phyloP scores from a whole-genome alignment of 2,329 filamentous ascomycete species.

The Colletotrichum sojae region DNA sequence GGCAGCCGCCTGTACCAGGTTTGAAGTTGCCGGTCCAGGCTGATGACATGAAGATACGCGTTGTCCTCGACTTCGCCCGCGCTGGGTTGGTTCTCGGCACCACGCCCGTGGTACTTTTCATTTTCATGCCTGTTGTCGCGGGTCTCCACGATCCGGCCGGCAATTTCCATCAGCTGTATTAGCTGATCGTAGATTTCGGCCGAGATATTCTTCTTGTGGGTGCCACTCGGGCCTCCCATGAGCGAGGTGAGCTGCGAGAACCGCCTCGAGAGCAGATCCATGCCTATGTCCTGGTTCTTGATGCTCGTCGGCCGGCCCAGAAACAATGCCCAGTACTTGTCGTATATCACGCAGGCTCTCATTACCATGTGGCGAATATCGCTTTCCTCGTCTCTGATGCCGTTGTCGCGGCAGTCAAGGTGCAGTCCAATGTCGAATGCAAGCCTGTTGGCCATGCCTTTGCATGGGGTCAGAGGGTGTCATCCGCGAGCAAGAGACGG shows the following conservation, averaged over 20 bases:
- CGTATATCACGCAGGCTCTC: conserved; percentile 66
- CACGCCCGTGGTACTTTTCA: conserved; percentile 47
- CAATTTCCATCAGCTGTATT: conserved; percentile 69
- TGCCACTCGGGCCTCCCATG: conserved; percentile 50
- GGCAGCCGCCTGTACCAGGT: conserved; percentile 68
- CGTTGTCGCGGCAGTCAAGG: conserved; percentile 58
- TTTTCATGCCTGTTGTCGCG: conserved; percentile 53
- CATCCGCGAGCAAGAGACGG: conserved; percentile 43
- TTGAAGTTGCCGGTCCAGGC: conserved; percentile 67
- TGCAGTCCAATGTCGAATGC: conserved; percentile 65
- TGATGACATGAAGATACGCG: conserved; percentile 64
- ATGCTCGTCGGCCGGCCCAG: conserved; percentile 67
- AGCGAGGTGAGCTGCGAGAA: conserved; percentile 59
- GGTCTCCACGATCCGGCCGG: conserved; percentile 65
- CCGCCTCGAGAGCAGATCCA: conserved; percentile 61
- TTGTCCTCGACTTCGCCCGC: conserved; percentile 56
- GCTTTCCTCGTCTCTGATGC: conserved; percentile 61
- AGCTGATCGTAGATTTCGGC: conserved; percentile 65
- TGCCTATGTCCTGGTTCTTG: conserved; percentile 65
- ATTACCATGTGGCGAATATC: conserved; percentile 66
- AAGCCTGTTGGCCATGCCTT: conserved; percentile 60
- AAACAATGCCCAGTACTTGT: conserved; percentile 70
- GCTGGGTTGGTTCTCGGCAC: conserved; percentile 48
- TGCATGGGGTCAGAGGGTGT: conserved; percentile 14
- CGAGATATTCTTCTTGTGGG: conserved; percentile 42